A percentile compares a stretch with the other conserved stretches of the same genome.
Evolutionary conservation across 2,329 filamentous ascomycete species (phyloP).

Genomic region (Neurospora sp.): DNA sequence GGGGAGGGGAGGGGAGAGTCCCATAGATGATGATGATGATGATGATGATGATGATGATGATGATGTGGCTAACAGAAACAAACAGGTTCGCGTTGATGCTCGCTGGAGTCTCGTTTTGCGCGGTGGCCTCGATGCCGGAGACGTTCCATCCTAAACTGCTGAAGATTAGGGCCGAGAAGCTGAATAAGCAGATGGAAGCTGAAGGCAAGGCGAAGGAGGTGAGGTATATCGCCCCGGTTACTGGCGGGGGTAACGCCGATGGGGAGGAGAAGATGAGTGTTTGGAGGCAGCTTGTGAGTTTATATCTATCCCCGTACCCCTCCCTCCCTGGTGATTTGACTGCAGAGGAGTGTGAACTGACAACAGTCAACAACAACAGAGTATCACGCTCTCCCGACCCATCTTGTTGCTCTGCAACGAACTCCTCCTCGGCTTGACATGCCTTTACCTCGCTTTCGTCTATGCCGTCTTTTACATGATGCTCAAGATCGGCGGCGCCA

Average conservation of each 20-base stretch:
- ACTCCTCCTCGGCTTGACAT: conserved; percentile 21
- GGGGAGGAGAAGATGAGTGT: conserved; percentile 10
- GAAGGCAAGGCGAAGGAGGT: conserved; percentile 1
- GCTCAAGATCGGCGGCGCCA: conserved; percentile 16
- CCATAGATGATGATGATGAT: too few species aligned
- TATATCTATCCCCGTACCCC: not conserved
- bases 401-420: conserved; percentile 22
- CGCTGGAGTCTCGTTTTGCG: conserved; percentile 10
- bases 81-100: conserved; percentile 11
- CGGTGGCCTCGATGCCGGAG: conserved; percentile 14
- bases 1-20: too few species aligned
- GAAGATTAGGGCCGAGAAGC: conserved; percentile 12
- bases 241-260: conserved; percentile 5
- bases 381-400: conserved; percentile 21
- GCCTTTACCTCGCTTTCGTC: conserved; percentile 23
- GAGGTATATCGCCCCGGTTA: conserved; percentile 13
- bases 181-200: conserved; percentile 14
- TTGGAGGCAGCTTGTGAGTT: conserved; percentile 14
- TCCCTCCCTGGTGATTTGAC: not conserved
- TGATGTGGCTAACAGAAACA: too few species aligned
- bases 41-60: too few species aligned
- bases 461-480: conserved; percentile 26
- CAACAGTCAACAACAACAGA: conserved; percentile 10
- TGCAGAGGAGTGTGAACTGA: not conserved
- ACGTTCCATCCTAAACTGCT: conserved; percentile 19